These are phyloP conservation scores for Cyberlindnera japonica DNA, from an alignment of 805 yeast genomes.

Conservation along the genomic window DNA sequence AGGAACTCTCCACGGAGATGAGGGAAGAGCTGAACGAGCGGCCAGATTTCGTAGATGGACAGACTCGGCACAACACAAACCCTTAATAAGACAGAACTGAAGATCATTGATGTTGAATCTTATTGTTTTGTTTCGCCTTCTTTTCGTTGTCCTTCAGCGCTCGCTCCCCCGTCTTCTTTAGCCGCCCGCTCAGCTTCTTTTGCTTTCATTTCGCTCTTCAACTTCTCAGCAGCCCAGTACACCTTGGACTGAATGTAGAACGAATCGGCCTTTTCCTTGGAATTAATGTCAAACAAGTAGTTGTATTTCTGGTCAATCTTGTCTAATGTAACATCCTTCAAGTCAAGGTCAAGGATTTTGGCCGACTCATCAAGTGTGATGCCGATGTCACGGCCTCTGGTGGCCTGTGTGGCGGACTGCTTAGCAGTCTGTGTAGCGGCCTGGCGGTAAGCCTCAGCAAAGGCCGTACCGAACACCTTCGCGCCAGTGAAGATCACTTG, in stretches of 20 bases:
- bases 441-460: slow-evolving; percentile 94
- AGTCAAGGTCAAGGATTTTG: slow-evolving; percentile 81
- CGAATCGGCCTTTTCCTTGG: slow-evolving; percentile 94
- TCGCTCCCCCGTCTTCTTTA: slow-evolving; percentile 14
- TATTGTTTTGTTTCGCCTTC: slow-evolving; percentile 8
- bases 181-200: slow-evolving; percentile 38
- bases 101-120: not conserved
- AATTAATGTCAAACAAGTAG: slow-evolving; percentile 81
- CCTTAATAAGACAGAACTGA: no score
- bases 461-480: slow-evolving; percentile 92
- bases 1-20: not conserved
- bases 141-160: slow-evolving; percentile 4
- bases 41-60: not conserved
- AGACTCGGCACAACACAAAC: no score
- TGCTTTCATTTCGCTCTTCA: slow-evolving; percentile 71
- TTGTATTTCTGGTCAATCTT: slow-evolving; percentile 68
- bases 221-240: slow-evolving; percentile 88
- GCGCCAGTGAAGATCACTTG: slow-evolving; percentile 94
- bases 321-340: slow-evolving; percentile 50
- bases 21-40: not conserved
- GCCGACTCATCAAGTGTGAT: slow-evolving; percentile 85
- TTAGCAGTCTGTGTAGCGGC: slow-evolving; percentile 92
- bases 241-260: slow-evolving; percentile 92
- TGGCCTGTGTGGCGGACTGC: slow-evolving; percentile 50
- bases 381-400: slow-evolving; percentile 56